phyloP scores from a whole-genome alignment of 176 grass and related monocot genomes.

The Oryza officinalis region DNA sequence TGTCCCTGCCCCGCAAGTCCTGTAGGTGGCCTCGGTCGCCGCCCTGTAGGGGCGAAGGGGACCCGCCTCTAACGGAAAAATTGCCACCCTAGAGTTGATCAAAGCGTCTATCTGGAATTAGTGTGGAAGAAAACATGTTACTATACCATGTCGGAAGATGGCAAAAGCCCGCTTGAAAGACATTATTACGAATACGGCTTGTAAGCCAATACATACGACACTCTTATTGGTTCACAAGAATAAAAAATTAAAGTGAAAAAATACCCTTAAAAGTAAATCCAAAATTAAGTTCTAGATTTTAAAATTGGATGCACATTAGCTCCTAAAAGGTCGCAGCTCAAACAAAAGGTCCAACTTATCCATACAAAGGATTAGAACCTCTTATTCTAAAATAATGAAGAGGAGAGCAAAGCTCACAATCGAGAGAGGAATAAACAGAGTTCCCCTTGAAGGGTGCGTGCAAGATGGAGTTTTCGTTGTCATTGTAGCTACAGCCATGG shows the following conservation, averaged over 20 bases:
- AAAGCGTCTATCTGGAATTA: no score
- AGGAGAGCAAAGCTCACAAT: neutral
- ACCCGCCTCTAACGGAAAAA: no score
- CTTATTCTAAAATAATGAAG: neutral
- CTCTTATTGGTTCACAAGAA: no score
- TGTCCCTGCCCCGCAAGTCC: no score
- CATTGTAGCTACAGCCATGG: constrained; percentile 34
- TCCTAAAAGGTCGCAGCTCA: neutral
- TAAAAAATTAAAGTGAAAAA: neutral
- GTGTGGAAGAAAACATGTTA: no score
- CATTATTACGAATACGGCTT: neutral
- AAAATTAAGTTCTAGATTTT: no score
- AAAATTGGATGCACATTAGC: neutral
- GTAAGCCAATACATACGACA: neutral
- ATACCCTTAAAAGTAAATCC: neutral
- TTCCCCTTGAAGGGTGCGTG: neutral
- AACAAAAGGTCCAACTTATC: neutral
- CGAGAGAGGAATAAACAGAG: neutral
- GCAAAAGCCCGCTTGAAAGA: neutral
- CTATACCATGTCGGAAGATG: no score
- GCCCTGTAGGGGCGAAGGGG: no score
- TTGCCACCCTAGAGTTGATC: no score
- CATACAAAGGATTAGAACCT: neutral
- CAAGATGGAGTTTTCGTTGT: constrained; percentile 6
- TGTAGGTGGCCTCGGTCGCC: no score